Conservation (phyloP, 208 protist genomes). For the Wallacemonas collosoma region DNA sequence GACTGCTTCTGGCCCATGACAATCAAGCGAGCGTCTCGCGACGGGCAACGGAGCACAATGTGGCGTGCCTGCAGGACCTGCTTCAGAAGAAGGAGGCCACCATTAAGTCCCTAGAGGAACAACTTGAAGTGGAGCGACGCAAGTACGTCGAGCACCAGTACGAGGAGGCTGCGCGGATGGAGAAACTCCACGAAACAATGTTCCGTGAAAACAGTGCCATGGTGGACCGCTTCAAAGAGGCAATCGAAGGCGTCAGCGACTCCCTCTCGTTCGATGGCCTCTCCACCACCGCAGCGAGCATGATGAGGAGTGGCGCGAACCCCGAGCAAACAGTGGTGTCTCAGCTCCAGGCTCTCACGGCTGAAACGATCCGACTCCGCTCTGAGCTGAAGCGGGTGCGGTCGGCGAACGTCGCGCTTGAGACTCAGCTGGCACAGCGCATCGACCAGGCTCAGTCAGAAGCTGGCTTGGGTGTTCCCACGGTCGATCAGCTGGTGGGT, state of each 20-base stretch:
- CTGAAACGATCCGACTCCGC: conserved; percentile 67
- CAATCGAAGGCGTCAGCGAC: conserved; percentile 62
- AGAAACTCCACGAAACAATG: conserved; percentile 81
- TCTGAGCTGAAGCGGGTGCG: conserved; percentile 65
- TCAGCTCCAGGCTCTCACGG: conserved; percentile 68
- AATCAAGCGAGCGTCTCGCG: conserved; percentile 70
- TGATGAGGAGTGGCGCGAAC: conserved; percentile 15
- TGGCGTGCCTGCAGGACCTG: conserved; percentile 72
- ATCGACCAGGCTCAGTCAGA: conserved; percentile 38
- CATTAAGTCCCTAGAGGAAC: conserved; percentile 69
- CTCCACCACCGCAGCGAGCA: background rate
- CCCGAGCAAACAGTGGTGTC: conserved; percentile 33
- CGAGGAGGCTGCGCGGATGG: conserved; percentile 80
- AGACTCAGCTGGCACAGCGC: conserved; percentile 68
- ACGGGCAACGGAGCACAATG: conserved; percentile 82
- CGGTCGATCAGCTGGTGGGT: conserved; percentile 2
- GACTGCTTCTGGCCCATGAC: conserved; percentile 67
- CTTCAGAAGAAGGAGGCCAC: conserved; percentile 71
- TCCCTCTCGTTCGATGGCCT: conserved; percentile 19
- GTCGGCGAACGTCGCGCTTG: conserved; percentile 68
- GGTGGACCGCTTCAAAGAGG: conserved; percentile 79
- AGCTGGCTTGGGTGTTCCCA: background rate
- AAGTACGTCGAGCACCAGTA: conserved; percentile 71
- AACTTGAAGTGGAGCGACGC: conserved; percentile 77
- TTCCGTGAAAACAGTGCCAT: conserved; percentile 84